A percentile compares a stretch with the other conserved stretches of the same genome.
Evolutionary conservation across 2,329 filamentous ascomycete species (phyloP).

Genomic region (Cryphonectria naterciae): DNA sequence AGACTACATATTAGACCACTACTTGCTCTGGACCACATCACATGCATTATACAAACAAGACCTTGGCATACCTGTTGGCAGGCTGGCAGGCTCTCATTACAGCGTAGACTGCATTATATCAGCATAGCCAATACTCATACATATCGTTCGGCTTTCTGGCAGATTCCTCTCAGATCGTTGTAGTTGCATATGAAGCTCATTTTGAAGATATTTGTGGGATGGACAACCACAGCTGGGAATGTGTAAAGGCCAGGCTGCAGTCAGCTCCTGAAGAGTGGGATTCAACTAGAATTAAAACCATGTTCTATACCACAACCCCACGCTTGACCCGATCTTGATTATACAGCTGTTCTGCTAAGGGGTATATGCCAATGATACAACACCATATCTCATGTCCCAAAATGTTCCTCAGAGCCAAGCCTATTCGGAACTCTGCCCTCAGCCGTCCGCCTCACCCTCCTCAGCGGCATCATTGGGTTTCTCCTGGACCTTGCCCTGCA

Average conservation of each 20-base stretch:
- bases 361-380: not conserved
- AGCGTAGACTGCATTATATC: not conserved
- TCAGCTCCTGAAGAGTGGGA: not conserved
- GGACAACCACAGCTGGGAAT: not conserved
- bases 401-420: not conserved
- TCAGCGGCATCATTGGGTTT: constrained; percentile 18
- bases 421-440: not conserved
- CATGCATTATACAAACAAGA: not conserved
- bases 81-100: not conserved
- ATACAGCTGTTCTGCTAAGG: not conserved
- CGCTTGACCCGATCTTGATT: not conserved
- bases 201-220: not conserved
- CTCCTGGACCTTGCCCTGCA: constrained; percentile 42
- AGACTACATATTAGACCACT: not conserved
- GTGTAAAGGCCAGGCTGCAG: not conserved
- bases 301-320: not conserved
- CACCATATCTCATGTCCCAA: not conserved
- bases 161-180: not conserved
- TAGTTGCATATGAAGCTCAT: not conserved
- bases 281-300: not conserved
- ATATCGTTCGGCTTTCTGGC: not conserved
- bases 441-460: not conserved
- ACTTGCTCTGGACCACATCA: not conserved
- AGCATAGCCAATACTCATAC: not conserved
- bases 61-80: not conserved